Evolutionary conservation across 495 filamentous ascomycete species (phyloP).

Genomic region (Aspergillus bertholletiae): DNA sequence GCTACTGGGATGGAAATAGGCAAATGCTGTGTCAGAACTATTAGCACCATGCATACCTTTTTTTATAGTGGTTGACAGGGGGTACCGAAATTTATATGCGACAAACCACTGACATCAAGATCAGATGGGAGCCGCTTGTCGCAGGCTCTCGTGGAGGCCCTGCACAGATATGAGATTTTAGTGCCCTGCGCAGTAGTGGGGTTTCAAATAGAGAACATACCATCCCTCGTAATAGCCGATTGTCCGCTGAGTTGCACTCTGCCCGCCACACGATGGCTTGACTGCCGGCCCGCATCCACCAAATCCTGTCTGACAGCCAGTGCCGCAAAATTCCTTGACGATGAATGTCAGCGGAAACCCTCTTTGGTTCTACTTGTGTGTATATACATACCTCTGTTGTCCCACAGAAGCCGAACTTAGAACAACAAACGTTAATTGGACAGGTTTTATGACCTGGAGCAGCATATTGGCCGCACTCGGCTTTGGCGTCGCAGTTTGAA

Average conservation of each 20-base stretch:
- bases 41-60: neutral
- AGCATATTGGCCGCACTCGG: conserved; percentile 6
- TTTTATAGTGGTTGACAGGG: neutral
- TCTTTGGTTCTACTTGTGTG: neutral
- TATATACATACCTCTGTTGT: neutral
- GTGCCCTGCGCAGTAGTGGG: no score
- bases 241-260: neutral
- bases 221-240: conserved; percentile 9
- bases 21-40: neutral
- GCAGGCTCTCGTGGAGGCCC: neutral
- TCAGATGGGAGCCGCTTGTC: conserved; percentile 1
- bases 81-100: conserved; percentile 1
- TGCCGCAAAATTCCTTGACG: conserved; percentile 3
- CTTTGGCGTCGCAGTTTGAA: conserved; percentile 6
- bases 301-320: neutral
- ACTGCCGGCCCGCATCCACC: neutral
- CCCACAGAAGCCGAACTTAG: conserved; percentile 7
- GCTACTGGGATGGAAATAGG: conserved; percentile 5
- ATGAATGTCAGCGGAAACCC: neutral
- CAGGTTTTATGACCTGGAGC: neutral
- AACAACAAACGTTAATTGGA: conserved; percentile 8
- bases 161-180: no score
- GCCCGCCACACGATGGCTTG: conserved; percentile 2
- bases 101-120: neutral
- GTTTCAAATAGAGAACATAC: neutral